Evolutionary conservation across 306 rosid species (phyloP).

Genomic region (Amphicarpaea edgeworthii): DNA sequence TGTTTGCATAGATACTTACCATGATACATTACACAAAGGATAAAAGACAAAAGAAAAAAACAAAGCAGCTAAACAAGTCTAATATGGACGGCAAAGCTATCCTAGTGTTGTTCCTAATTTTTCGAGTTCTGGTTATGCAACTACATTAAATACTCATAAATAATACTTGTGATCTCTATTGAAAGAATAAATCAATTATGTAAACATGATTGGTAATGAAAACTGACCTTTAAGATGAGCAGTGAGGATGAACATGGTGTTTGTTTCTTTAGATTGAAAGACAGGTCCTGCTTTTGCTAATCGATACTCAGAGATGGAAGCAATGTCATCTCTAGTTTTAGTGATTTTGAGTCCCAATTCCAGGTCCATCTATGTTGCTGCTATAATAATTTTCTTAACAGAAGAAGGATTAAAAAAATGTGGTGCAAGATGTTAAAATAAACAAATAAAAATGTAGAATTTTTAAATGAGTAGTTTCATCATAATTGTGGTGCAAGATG

Average conservation of each 20-base stretch:
- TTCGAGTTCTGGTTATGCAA: neutral
- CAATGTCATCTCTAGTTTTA: slow-evolving; percentile 53
- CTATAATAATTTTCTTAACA: slow-evolving; percentile 21
- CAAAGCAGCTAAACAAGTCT: neutral
- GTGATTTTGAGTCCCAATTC: slow-evolving; percentile 79
- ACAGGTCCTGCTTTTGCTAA: slow-evolving; percentile 55
- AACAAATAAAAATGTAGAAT: neutral
- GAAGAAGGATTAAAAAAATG: slow-evolving; percentile 19
- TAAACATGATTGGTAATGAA: neutral
- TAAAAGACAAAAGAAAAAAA: neutral
- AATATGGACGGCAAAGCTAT: neutral
- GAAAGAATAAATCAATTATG: neutral
- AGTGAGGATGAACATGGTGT: slow-evolving; percentile 66
- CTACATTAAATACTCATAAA: neutral
- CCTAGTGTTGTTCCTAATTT: neutral
- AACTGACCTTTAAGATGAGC: slow-evolving; percentile 72
- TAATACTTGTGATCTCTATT: neutral
- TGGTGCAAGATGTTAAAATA: slow-evolving; percentile 1
- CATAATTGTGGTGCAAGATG: neutral
- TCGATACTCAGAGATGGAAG: slow-evolving; percentile 55
- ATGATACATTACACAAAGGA: neutral
- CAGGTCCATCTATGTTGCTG: slow-evolving; percentile 61
- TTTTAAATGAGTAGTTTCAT: neutral
- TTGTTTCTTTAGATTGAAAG: slow-evolving; percentile 65
- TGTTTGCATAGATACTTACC: slow-evolving; percentile 37